Conservation (phyloP, 2,329 filamentous ascomycete species). For the Claviceps sp. region DNA sequence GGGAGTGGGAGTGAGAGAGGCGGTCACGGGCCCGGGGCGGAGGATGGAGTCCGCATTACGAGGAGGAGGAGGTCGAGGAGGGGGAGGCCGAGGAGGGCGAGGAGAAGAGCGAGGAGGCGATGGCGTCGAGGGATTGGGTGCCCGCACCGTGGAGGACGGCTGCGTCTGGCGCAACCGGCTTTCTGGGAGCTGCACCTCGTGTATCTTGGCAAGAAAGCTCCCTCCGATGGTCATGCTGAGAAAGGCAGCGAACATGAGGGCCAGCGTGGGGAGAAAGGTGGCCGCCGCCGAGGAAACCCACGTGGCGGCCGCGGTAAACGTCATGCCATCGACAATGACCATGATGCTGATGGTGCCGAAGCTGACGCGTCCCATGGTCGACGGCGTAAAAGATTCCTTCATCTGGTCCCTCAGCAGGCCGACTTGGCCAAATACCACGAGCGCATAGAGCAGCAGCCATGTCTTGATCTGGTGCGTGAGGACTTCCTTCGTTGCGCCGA, state of each 20-base stretch:
- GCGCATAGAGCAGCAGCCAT: constrained; percentile 44
- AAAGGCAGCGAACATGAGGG: constrained; percentile 37
- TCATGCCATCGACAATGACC: constrained; percentile 48
- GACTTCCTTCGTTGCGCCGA: constrained; percentile 48
- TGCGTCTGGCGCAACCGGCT: constrained; percentile 35
- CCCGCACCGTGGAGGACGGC: constrained; percentile 6
- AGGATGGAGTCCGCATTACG: constrained; percentile 7
- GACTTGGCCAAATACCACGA: constrained; percentile 47
- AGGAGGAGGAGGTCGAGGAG: constrained; percentile 8
- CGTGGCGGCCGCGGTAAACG: constrained; percentile 41
- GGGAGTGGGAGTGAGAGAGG: constrained; percentile 31
- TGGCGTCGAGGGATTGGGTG: neutral
- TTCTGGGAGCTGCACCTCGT: constrained; percentile 43
- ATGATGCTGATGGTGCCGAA: constrained; percentile 49
- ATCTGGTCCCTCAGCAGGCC: constrained; percentile 50
- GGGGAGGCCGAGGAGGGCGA: neutral
- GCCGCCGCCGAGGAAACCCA: constrained; percentile 43
- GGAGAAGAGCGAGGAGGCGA: constrained; percentile 1
- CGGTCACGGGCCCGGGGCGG: constrained; percentile 30
- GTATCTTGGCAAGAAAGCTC: constrained; percentile 45
- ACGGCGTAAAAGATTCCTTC: constrained; percentile 53
- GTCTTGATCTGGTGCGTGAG: constrained; percentile 42
- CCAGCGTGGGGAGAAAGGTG: constrained; percentile 42
- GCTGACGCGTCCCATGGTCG: constrained; percentile 52
- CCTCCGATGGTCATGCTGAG: constrained; percentile 44